Conservation (phyloP, 1,139 yeast species). For the Hemisphaericaspora lyxosophila region DNA sequence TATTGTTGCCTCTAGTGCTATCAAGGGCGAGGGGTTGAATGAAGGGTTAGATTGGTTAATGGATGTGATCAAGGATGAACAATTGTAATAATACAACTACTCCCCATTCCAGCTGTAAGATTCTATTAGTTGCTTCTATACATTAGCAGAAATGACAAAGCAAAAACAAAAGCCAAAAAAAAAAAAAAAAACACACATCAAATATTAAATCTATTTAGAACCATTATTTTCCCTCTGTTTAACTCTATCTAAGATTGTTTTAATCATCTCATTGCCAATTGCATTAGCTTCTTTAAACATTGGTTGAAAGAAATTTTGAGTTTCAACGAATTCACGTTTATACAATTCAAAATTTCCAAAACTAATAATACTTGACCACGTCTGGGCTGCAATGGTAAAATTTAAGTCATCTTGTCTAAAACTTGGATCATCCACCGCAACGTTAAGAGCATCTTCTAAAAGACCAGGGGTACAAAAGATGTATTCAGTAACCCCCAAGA, state of each 20-base stretch:
- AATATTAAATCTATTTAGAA: neutral
- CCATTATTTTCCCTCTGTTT: constrained; percentile 32
- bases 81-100: constrained; percentile 43
- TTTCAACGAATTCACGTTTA: constrained; percentile 67
- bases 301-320: constrained; percentile 78
- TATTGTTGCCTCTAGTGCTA: constrained; percentile 94
- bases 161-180: too few species aligned
- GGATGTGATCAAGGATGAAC: constrained; percentile 93
- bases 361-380: constrained; percentile 82
- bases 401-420: constrained; percentile 87
- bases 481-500: constrained; percentile 91
- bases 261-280: constrained; percentile 95
- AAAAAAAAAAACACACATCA: too few species aligned
- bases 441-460: constrained; percentile 74
- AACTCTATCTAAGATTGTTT: constrained; percentile 65
- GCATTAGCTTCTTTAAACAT: constrained; percentile 87
- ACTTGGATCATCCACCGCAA: constrained; percentile 62
- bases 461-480: constrained; percentile 81
- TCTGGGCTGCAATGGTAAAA: constrained; percentile 75
- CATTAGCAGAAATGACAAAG: too few species aligned
- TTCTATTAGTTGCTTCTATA: too few species aligned
- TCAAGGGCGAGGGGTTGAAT: constrained; percentile 91
- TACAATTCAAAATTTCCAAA: constrained; percentile 77
- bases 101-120: too few species aligned
- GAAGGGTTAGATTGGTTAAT: constrained; percentile 98